Evolutionary conservation across 2,329 filamentous ascomycete genomes (phyloP).

Genomic region (Lasiodiplodia sp.): DNA sequence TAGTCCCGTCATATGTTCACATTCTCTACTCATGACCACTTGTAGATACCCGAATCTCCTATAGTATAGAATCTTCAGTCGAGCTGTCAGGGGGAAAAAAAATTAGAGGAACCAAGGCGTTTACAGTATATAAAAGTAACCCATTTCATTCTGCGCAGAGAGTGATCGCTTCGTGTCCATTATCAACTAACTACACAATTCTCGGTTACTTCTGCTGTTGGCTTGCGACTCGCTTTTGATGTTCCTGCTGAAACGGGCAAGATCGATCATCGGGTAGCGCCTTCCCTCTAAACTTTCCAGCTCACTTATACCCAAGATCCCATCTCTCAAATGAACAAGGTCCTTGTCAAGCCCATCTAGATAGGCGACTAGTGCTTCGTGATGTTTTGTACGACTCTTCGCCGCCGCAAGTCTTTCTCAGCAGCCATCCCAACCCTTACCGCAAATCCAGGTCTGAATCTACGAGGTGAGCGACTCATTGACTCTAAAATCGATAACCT

Average conservation of each 20-base stretch:
- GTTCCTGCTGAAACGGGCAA: background rate
- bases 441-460: slow-evolving; percentile 34
- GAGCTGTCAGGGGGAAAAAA: background rate
- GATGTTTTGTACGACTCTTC: slow-evolving; percentile 53
- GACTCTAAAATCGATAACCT: background rate
- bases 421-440: slow-evolving; percentile 45
- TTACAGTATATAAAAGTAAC: background rate
- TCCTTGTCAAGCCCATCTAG: no score
- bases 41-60: slow-evolving; percentile 24
- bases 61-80: background rate
- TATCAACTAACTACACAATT: background rate
- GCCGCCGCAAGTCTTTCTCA: slow-evolving; percentile 48
- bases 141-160: background rate
- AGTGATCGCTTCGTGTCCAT: background rate
- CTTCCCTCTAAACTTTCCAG: background rate
- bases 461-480: slow-evolving; percentile 40
- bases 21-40: slow-evolving; percentile 9
- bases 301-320: background rate
- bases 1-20: background rate
- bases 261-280: background rate
- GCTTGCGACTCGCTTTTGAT: background rate
- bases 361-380: background rate
- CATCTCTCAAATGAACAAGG: background rate
- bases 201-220: background rate
- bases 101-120: slow-evolving; percentile 1